phyloP scores from a whole-genome alignment of 345 rosid genomes.

The Linum lewisii region DNA sequence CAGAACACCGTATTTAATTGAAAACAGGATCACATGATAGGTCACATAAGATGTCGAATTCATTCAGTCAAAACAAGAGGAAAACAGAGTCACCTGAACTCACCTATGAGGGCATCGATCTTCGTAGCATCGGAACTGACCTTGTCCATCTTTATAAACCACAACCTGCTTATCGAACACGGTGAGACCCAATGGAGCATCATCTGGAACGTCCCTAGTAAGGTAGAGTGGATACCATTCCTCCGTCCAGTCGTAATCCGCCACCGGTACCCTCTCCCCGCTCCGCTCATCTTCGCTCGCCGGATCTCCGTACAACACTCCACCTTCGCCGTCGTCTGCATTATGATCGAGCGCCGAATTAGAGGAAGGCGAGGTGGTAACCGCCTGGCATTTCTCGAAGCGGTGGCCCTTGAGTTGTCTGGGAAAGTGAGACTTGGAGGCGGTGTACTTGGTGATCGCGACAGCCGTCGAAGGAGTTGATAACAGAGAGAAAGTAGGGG shows the following conservation, averaged over 20 bases:
- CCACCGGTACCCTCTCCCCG: constrained; percentile 40
- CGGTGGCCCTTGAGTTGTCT: constrained; percentile 3
- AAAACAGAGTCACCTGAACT: background rate
- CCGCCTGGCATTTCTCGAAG: constrained; percentile 21
- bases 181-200: constrained; percentile 84
- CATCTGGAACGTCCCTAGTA: constrained; percentile 64
- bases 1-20: background rate
- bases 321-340: constrained; percentile 20
- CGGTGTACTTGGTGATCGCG: background rate
- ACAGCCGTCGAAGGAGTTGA: constrained; percentile 2
- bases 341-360: constrained; percentile 2
- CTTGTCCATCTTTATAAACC: constrained; percentile 65
- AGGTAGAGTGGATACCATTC: constrained; percentile 95
- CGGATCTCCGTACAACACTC: constrained; percentile 19
- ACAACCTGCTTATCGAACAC: constrained; percentile 77
- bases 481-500: constrained; percentile 7
- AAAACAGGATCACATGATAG: background rate
- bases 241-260: constrained; percentile 70
- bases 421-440: background rate
- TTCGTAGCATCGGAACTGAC: constrained; percentile 52
- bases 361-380: constrained; percentile 16
- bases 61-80: background rate
- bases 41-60: background rate
- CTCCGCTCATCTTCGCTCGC: constrained; percentile 29
- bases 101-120: constrained; percentile 98